phyloP scores from a whole-genome alignment of 1,284 basidiomycete species.

The Paramarasmius palmivorus region DNA sequence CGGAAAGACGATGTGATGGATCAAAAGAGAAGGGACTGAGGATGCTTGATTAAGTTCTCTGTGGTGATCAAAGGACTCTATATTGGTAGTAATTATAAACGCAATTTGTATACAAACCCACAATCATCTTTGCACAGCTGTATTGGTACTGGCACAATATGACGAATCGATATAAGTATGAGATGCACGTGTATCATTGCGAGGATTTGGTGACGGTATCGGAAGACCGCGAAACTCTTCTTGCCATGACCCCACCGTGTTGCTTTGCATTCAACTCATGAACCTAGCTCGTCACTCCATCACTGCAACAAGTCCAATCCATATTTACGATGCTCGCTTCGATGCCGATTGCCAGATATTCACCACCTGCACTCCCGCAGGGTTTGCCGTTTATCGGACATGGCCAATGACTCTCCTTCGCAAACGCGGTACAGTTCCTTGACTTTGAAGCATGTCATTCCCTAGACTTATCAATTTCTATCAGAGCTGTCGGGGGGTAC shows the following conservation, averaged over 20 bases:
- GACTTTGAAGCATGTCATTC: conserved; percentile 6
- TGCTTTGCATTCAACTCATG: conserved; percentile 47
- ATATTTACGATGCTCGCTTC: conserved; percentile 78
- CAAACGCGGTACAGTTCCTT: conserved; percentile 65
- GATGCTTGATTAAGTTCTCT: not conserved
- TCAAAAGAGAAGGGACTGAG: not conserved
- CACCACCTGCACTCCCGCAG: conserved; percentile 78
- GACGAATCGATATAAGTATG: not conserved
- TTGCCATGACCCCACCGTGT: not conserved
- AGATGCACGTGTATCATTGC: not conserved
- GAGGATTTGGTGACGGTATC: not conserved
- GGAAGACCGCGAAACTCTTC: not conserved
- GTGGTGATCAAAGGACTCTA: not conserved
- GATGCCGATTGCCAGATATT: conserved; percentile 81
- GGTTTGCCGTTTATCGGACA: conserved; percentile 85
- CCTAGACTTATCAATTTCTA: conserved; percentile 11
- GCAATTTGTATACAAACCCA: not conserved
- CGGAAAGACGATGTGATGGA: not conserved
- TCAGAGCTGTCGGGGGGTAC: conserved; percentile 81
- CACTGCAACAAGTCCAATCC: conserved; percentile 74
- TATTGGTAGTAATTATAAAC: not conserved
- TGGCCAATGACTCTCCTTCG: conserved; percentile 78
- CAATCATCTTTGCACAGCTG: not conserved
- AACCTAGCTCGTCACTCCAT: conserved; percentile 89
- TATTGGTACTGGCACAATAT: not conserved